phyloP scores from a whole-genome alignment of 73 alveolate species.

The Symbiodinium natans region DNA sequence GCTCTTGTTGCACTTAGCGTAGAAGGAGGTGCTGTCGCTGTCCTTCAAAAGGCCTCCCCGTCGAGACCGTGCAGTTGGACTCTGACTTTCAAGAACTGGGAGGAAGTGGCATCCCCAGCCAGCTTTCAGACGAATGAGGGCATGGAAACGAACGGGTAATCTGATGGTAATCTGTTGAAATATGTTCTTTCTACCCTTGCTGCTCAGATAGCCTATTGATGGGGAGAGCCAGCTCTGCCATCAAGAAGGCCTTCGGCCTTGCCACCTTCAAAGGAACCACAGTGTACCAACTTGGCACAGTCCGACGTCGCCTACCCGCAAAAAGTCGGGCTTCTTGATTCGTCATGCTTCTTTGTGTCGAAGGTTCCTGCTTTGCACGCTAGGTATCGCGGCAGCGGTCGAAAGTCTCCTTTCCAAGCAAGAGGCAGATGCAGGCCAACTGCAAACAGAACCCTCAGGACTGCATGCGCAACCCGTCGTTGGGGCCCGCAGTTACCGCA shows the following conservation, averaged over 20 bases:
- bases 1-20: too few species aligned
- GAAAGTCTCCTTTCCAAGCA: neutral
- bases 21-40: too few species aligned
- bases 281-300: constrained; percentile 74
- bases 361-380: neutral
- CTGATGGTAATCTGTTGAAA: too few species aligned
- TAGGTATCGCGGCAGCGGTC: constrained; percentile 12
- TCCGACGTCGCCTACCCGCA: constrained; percentile 36
- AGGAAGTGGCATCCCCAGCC: constrained; percentile 43
- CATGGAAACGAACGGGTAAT: too few species aligned
- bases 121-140: too few species aligned
- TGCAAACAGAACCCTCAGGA: constrained; percentile 4
- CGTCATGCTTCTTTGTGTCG: neutral
- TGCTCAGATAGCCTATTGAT: constrained; percentile 37
- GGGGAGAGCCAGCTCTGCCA: constrained; percentile 84
- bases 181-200: too few species aligned
- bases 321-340: too few species aligned
- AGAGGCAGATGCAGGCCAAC: neutral
- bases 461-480: neutral
- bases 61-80: constrained; percentile 56
- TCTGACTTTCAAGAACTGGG: constrained; percentile 88
- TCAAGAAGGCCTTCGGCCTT: constrained; percentile 76
- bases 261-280: constrained; percentile 60
- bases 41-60: constrained; percentile 37
- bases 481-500: too few species aligned